These are phyloP conservation scores for Daldinia sp. DNA, from an alignment of 2,329 filamentous ascomycete genomes.

Conservation along the genomic window DNA sequence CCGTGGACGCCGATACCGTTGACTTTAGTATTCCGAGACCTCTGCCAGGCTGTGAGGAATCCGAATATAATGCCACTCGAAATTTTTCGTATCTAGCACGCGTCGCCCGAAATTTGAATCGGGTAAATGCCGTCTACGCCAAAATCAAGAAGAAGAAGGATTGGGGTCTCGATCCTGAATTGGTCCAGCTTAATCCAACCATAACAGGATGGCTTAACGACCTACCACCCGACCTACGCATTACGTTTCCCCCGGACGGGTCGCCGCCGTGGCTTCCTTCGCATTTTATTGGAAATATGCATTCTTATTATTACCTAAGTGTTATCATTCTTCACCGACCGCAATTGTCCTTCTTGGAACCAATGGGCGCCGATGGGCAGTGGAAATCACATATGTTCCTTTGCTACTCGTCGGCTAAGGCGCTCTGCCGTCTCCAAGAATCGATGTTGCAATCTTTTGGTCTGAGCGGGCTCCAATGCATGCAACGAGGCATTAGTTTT, in stretches of 20 bases:
- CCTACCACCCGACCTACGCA: conserved; percentile 80
- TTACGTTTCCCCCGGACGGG: conserved; percentile 82
- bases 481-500: conserved; percentile 95
- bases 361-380: conserved; percentile 74
- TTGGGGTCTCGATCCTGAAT: conserved; percentile 88
- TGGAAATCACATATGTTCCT: conserved; percentile 92
- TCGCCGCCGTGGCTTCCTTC: conserved; percentile 86
- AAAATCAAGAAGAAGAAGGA: conserved; percentile 79
- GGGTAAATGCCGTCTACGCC: conserved; percentile 80
- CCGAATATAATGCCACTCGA: conserved; percentile 81
- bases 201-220: conserved; percentile 81
- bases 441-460: conserved; percentile 81
- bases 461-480: conserved; percentile 84
- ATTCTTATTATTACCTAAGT: conserved; percentile 87
- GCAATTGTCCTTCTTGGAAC: conserved; percentile 83
- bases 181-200: conserved; percentile 82
- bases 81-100: conserved; percentile 87
- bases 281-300: conserved; percentile 89
- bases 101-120: conserved; percentile 80
- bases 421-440: conserved; percentile 88
- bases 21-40: conserved; percentile 77
- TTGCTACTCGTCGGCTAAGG: conserved; percentile 87
- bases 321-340: conserved; percentile 90
- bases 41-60: conserved; percentile 75
- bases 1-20: conserved; percentile 79